Evolutionary conservation across 352 stramenopile species (phyloP), one percentile per base, ranked within the genome.

Genomic region (Globisporangium nunn): DNA sequence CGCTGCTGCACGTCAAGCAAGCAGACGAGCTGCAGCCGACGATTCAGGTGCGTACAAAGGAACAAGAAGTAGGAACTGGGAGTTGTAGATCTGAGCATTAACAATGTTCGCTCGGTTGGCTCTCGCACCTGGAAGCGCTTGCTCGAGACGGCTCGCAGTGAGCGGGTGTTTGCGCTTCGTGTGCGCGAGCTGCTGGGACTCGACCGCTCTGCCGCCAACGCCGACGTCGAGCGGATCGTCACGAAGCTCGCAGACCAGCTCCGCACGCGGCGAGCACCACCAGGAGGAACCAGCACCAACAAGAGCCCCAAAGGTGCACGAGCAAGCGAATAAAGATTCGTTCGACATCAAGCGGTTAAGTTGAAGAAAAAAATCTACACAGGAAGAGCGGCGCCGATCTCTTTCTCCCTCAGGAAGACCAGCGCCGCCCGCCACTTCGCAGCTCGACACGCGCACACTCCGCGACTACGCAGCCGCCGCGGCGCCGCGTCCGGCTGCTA

Each of bases 321-420:
- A 11, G 14, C 40, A 41, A 39, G 47, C 30, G 1, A 50, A 35
- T 43, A 43, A 10, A 46, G 10, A 41, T 58, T 58, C 57, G 52
- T 58, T 63, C 50, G 56, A 56, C 57, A 58, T 31, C 59, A 37
- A 56, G 59, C 56, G 33, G 44, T 6, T 33, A 54, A 55, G 44
- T 48, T 64, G 58, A 53, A 45, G 50, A 58, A 53, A 45, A 41
- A 58, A 64, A 59, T 64, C 58, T 64, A 64, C 58, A 64, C 41
- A 59, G 46, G 52, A 54, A 54, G 28, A 37, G 33, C 41, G 33
- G 44, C 23, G 18, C 44, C 10, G 44, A 3, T 1, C 23, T 23
- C 23, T 23, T 23, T 23, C 23, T 23, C 23, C n/a, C 15, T 15
- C 41, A 46, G 33, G 33, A 43, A 2, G 11, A 43, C 11, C 37